Evolutionary conservation across 2,329 filamentous ascomycete genomes (phyloP), one percentile per base, ranked within the genome.

Genomic region (Diaporthe citri): DNA sequence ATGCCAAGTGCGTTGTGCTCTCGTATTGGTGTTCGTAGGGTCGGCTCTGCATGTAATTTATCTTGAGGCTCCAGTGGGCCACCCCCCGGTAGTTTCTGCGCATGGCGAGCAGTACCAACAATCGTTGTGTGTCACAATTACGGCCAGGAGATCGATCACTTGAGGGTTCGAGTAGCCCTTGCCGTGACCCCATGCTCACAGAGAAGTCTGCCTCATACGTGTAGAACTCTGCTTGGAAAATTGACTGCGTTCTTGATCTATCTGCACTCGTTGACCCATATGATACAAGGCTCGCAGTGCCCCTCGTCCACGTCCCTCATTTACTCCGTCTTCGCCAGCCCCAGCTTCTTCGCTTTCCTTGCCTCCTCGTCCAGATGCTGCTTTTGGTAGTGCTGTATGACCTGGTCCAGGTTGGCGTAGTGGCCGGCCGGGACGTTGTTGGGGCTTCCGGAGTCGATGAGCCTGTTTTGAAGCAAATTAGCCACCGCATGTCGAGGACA

Each of bases 361-460:
- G 88, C 89, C 82, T 90, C 89, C 75, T 90, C 88, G 74, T 87
- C 86, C 72, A 87, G 79, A 78, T 91, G 86, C 83, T 88, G 83
- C 81, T 88, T 85, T 79, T 84, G 84, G 84, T 90, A 91, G 83
- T 91, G 90, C 80, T 88, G 89, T 22, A 90, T 86, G 39, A 91
- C 85, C 78, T 89, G 84, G 81, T 90, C 88, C 62, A 92, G 82
- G 81, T 89, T 89, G 77, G 85, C 81, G 77, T 86, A 83, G 78
- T 89, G 87, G 55, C 90, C 90, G 39, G 90, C 89, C 36, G 87
- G 88, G 25, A 91, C 85, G 81, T 89, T 90, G 80, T 85, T 85
- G 28, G 85, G 84, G 28, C 87, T 86, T 76, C 88, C 86, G n/a
- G 85, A 84, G 78, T 87, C 82, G 72, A 91, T 82, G 31, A 87